phyloP scores from a whole-genome alignment of 192 early-diverging fungal species.

The Gonapodya prolifera region DNA sequence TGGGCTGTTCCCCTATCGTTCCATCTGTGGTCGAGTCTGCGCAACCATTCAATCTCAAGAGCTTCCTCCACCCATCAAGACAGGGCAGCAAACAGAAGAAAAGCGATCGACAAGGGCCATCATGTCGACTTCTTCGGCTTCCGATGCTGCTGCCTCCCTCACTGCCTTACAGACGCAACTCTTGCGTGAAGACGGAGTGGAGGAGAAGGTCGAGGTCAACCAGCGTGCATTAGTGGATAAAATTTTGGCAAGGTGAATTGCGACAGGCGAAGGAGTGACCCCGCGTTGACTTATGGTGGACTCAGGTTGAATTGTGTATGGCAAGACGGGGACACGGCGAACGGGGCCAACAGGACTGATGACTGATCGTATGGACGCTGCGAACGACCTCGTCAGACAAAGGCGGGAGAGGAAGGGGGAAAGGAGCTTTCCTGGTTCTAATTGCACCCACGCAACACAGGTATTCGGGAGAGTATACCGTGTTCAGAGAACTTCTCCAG shows the following conservation, averaged over 20 bases:
- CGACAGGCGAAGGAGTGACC: no score
- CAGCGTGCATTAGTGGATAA: constrained; percentile 87
- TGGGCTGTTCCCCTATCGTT: no score
- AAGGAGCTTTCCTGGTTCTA: not conserved
- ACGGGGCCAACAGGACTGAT: constrained; percentile 6
- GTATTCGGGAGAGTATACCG: constrained; percentile 74
- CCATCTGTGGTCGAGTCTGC: no score
- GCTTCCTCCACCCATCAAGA: no score
- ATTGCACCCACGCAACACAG: not conserved
- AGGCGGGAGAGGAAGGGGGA: not conserved
- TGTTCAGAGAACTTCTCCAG: constrained; percentile 68
- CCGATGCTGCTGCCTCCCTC: not conserved
- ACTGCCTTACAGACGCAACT: not conserved
- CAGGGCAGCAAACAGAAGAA: no score
- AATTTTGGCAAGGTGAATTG: constrained; percentile 65
- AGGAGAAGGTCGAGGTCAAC: constrained; percentile 47
- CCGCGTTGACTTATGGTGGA: constrained; percentile 8
- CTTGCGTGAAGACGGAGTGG: not conserved
- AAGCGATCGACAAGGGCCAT: no score
- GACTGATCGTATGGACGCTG: constrained; percentile 15
- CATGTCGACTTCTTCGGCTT: no score
- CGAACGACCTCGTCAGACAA: no score
- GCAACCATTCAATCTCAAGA: no score
- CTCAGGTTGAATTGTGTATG: not conserved
- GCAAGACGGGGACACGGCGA: not conserved